Evolutionary conservation across 257 asterid species (phyloP).

Genomic region (Lycium barbarum): DNA sequence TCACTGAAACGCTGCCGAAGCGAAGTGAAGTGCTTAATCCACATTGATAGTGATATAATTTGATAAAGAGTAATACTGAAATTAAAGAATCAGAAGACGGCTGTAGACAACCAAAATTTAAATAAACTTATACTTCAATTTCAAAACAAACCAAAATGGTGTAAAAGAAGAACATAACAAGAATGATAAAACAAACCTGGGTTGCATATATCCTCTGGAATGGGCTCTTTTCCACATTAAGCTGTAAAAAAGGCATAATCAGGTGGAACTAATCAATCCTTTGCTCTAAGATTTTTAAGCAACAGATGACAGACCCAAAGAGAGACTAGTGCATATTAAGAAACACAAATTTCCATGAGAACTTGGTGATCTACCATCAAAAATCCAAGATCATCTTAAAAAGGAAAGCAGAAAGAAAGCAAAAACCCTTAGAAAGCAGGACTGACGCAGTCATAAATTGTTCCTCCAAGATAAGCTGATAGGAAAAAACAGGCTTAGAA

Average conservation of each 20-base stretch:
- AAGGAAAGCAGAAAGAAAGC: constrained; percentile 13
- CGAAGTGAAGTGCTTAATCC: background rate
- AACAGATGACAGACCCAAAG: constrained; percentile 21
- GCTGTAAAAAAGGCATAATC: constrained; percentile 42
- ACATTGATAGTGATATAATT: background rate
- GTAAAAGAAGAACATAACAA: background rate
- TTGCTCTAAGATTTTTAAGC: constrained; percentile 4
- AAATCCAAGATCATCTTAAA: background rate
- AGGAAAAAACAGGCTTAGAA: background rate
- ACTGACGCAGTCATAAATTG: background rate
- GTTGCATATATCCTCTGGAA: constrained; percentile 70
- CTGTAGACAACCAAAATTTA: constrained; percentile 6
- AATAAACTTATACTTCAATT: constrained; percentile 12
- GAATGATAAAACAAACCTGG: constrained; percentile 52
- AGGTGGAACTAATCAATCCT: background rate
- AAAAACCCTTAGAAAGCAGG: background rate
- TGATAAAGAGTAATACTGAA: constrained; percentile 3
- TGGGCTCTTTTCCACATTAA: constrained; percentile 69
- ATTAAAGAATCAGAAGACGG: background rate
- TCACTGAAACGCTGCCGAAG: background rate
- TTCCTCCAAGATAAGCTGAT: background rate
- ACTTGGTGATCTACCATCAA: background rate
- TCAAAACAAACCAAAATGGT: background rate
- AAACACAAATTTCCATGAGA: constrained; percentile 3
- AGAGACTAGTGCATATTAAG: constrained; percentile 22